phyloP scores from a whole-genome alignment of 139 green algal genomes.

The Eudorina sp. region DNA sequence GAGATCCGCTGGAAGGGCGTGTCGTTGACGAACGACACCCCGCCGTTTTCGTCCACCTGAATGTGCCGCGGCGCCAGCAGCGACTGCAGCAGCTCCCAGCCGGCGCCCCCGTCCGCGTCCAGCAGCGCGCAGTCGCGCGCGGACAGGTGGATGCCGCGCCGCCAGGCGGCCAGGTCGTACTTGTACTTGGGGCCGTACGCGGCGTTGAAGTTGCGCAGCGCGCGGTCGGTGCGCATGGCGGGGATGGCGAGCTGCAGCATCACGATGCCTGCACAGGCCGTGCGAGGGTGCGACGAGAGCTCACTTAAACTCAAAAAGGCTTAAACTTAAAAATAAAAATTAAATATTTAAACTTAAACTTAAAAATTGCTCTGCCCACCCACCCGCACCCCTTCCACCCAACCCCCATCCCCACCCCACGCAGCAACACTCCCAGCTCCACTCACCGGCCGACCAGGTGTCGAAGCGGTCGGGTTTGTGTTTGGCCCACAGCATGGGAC shows the following conservation, averaged over 20 bases:
- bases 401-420: background rate
- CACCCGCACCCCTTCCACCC: background rate
- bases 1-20: constrained; percentile 48
- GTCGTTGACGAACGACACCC: constrained; percentile 61
- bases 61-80: constrained; percentile 58
- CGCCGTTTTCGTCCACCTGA: constrained; percentile 50
- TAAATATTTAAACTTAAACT: too few relatives aligned
- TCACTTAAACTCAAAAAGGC: too few relatives aligned
- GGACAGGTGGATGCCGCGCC: constrained; percentile 58
- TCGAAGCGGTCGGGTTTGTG: constrained; percentile 95
- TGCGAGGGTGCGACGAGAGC: too few relatives aligned
- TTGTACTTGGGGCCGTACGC: constrained; percentile 63
- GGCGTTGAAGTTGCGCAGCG: constrained; percentile 78
- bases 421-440: background rate
- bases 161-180: constrained; percentile 86
- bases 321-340: too few relatives aligned
- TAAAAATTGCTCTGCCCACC: too few relatives aligned
- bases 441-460: constrained; percentile 77
- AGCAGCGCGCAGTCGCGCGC: constrained; percentile 76
- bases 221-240: constrained; percentile 70
- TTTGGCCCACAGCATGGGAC: constrained; percentile 89
- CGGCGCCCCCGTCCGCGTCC: constrained; percentile 78
- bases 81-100: constrained; percentile 61
- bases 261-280: constrained; percentile 50
- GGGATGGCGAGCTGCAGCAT: constrained; percentile 84